Base-by-base conservation (phyloP, 306 rosid species). In the Cucurbita moschata region DNA sequence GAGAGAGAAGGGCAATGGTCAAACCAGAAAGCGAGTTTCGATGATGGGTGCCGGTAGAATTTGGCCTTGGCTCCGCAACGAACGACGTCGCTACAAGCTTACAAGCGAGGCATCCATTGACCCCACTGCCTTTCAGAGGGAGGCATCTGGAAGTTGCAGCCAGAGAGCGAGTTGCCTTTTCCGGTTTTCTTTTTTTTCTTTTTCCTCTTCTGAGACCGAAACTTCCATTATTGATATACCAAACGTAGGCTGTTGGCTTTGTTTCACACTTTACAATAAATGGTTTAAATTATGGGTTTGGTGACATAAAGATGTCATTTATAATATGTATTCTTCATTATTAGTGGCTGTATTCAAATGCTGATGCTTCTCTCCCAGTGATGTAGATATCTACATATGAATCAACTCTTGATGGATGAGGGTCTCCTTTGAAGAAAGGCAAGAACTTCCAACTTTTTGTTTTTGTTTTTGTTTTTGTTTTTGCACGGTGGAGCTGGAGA, bases 51-150 rank as follows among this genome's bases (percentile, higher is more conserved):
- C 1, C 0, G 21, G 21, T 6, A 11, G 15, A 40, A 35, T 38
- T 38, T 62, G 30, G 69, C 8, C 1, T 63, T 39, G 50, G 50
- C 50, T 63, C 70, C 16, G 30, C 71, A n/a, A 5, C 6, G 16
- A 43, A 65, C 71, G 71, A 65, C 71, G 71, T 65, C 53, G 71
- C 43, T 65, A 42, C 71, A 42, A 64, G 71, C 50, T 65, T 65
- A 42, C 71, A 42, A 64, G 71, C 50, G 5, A 63, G 30, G 70
- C 26, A 39, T 63, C 70, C 26, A 61, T 61, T 39, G 70, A 38
- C 67, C 46, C 43, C 67, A 15, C 37, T 14, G 67, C 66, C 66
- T 35, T 30, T 35, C 21, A 14, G 6, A 23, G 16, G 19, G 42
- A 60, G 67, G 46, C 21, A 40, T 40, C 14, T 40, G 19, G 19